Base-by-base conservation (phyloP, 2,329 filamentous ascomycete species). In the Lomentospora prolificans region DNA sequence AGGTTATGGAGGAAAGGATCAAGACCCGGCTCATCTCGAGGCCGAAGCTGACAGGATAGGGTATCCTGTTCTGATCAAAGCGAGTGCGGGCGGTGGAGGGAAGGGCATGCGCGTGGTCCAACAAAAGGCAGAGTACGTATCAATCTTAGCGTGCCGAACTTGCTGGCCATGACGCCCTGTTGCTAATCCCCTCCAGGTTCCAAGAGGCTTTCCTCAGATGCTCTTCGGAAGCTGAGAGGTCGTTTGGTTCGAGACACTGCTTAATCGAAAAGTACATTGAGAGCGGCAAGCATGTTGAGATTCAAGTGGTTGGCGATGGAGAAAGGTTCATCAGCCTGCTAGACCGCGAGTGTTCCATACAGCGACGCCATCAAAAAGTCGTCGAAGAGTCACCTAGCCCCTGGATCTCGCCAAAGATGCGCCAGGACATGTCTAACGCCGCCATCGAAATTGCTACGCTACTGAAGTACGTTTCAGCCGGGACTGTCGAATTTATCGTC, bases 281-380 rank as follows among this genome's bases (percentile, higher is more conserved):
- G 33, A 61, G 61, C 4, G 69, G 68, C 6, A 68, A 72, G 8
- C 76, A 80, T 53, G 67, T 80, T 25, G 76, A 80, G 58, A 70
- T 79, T 0, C 77, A 80, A 57, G 69, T 80, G 3, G 50, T 79
- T 2, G 76, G 75, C 3, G 71, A 78, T 59, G 69, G 73, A 3
- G 75, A 75, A 0, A 62, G 64, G 3, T 71, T 74, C 0, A 60
- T 72, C 12, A 64, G 69, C 12, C 62, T 72, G 0, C 70, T 73
- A 3, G 76, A 79, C 52, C 65, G 77, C 7, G 77, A 79, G 36
- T 80, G 77, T 57, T 77, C 75, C 3, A 61, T 79, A 2, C 76
- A 80, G 52, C 63, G 77, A 4, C 66, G 76, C 1, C 71, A 79
- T 57, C 76, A 80, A 57, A 80, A 80, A 57, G 69, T 79, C 2